Evolutionary conservation across 352 stramenopile species (phyloP).

Genomic region (Globisporangium splendens): DNA sequence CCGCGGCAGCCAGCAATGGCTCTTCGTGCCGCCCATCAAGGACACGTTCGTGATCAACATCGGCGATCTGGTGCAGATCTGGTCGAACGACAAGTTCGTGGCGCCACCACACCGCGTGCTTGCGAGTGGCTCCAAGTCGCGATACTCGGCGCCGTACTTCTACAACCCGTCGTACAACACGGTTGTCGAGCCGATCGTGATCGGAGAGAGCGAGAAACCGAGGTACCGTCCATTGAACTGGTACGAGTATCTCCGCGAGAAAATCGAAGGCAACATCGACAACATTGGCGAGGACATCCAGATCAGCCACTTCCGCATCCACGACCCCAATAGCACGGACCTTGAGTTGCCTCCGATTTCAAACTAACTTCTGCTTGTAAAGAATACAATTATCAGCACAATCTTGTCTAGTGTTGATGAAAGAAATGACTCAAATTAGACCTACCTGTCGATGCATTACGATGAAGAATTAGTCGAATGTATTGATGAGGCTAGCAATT

Average conservation of each 20-base stretch:
- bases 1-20: constrained; percentile 41
- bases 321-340: neutral
- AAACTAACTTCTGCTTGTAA: no score
- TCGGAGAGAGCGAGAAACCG: constrained; percentile 4
- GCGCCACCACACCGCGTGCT: constrained; percentile 42
- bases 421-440: no score
- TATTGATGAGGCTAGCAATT: no score
- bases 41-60: constrained; percentile 63
- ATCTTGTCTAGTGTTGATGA: no score
- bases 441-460: no score
- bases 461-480: no score
- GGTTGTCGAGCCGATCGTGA: constrained; percentile 31
- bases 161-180: constrained; percentile 53
- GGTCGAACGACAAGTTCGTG: constrained; percentile 48
- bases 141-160: constrained; percentile 27
- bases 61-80: constrained; percentile 59
- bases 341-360: no score
- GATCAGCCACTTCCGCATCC: constrained; percentile 53
- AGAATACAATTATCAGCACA: no score
- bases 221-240: constrained; percentile 61
- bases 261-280: constrained; percentile 81
- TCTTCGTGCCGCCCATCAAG: constrained; percentile 37
- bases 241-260: constrained; percentile 59
- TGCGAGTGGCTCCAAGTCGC: constrained; percentile 18
- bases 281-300: constrained; percentile 81